Conservation (phyloP, 768 basidiomycete species). For the Cubamyces lactineus region DNA sequence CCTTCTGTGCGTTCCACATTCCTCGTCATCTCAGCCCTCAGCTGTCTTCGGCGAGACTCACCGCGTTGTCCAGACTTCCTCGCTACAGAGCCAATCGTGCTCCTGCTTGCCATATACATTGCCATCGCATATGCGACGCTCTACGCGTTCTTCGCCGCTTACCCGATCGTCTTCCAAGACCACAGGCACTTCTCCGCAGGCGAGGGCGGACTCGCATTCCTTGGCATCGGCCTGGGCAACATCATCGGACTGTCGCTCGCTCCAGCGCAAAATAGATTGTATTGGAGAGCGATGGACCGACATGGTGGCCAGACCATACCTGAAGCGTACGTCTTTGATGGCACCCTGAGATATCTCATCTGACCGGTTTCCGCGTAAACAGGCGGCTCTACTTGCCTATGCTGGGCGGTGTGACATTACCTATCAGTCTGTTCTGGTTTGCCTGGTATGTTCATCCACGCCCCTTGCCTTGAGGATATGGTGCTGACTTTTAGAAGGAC, state of each 20-base stretch:
- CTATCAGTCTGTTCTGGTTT: conserved; percentile 68
- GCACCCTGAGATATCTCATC: neutral
- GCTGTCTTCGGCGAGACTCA: conserved; percentile 16
- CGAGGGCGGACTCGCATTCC: conserved; percentile 61
- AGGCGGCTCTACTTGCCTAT: conserved; percentile 60
- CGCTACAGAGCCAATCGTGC: conserved; percentile 65
- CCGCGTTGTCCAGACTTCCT: conserved; percentile 50
- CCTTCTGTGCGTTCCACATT: conserved; percentile 47
- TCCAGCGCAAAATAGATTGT: conserved; percentile 57
- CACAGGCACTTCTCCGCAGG: conserved; percentile 57
- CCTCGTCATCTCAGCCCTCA: neutral
- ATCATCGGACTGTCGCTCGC: conserved; percentile 52
- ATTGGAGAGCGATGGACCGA: conserved; percentile 51
- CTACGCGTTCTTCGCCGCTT: conserved; percentile 67
- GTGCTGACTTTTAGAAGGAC: conserved; percentile 44
- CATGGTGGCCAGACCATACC: conserved; percentile 58
- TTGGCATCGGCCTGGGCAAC: conserved; percentile 65
- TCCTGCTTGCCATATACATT: conserved; percentile 59
- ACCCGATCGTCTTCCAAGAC: conserved; percentile 60
- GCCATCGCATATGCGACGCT: conserved; percentile 64
- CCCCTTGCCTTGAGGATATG: neutral
- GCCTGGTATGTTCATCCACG: conserved; percentile 51
- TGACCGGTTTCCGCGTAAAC: conserved; percentile 37
- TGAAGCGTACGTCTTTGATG: conserved; percentile 48
- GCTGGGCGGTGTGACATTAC: conserved; percentile 53